Evolutionary conservation across 108 stramenopile genomes (phyloP).

Genomic region (Fragilaria crotonensis): DNA sequence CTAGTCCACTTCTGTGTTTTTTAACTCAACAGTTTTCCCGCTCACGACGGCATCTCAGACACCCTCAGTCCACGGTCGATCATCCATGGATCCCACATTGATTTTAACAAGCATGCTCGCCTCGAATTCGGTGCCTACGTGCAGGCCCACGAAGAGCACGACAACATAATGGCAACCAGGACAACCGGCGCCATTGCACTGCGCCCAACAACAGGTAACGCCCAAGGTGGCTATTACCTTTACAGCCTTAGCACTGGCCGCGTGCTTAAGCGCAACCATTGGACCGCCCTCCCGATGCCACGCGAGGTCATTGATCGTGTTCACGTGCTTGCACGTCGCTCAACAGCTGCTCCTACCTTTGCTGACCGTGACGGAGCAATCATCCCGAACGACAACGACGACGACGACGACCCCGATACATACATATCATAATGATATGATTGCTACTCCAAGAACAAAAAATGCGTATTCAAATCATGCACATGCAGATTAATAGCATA

Average conservation of each 20-base stretch:
- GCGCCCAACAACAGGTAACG: slow-evolving; percentile 20
- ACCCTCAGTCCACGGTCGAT: slow-evolving; percentile 15
- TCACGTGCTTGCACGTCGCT: neutral
- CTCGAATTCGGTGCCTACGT: slow-evolving; percentile 33
- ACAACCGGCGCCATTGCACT: slow-evolving; percentile 24
- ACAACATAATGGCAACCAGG: slow-evolving; percentile 11
- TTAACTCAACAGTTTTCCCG: too few species aligned
- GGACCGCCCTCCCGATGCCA: slow-evolving; percentile 25
- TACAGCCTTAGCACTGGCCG: slow-evolving; percentile 1
- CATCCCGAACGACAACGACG: slow-evolving; percentile 1
- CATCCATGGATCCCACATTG: slow-evolving; percentile 6
- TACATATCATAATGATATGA: too few species aligned
- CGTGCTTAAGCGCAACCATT: slow-evolving; percentile 1
- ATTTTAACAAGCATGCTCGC: slow-evolving; percentile 16
- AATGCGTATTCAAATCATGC: too few species aligned
- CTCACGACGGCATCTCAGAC: slow-evolving; percentile 12
- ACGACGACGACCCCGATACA: too few species aligned
- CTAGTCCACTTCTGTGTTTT: slow-evolving; percentile 12
- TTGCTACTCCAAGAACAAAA: too few species aligned
- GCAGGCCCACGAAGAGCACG: slow-evolving; percentile 32
- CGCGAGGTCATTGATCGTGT: slow-evolving; percentile 12
- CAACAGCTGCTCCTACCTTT: slow-evolving; percentile 1
- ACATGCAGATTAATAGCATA: too few species aligned
- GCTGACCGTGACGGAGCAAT: neutral
- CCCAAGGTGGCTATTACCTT: slow-evolving; percentile 11